Percentiles rank a stretch among this genome's conserved stretches.
Evolutionary conservation across 306 rosid genomes (phyloP).

Genomic region (Biancaea sappan): DNA sequence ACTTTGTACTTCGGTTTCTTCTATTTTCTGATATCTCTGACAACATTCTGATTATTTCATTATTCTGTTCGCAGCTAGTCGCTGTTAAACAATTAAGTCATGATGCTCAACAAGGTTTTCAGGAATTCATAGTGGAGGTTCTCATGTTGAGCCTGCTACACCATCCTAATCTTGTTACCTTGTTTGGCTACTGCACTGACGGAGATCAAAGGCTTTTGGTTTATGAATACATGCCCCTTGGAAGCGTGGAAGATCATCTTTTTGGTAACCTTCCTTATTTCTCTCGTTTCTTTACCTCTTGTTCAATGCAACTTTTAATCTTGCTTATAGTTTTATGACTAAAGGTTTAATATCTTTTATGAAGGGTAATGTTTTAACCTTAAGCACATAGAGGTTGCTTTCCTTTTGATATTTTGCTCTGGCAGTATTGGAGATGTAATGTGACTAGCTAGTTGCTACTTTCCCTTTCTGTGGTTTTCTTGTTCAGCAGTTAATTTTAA

Average conservation of each 20-base stretch:
- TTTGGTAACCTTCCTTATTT: conserved; percentile 52
- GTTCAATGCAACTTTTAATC: neutral
- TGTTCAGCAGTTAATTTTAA: neutral
- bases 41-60: neutral
- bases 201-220: conserved; percentile 95
- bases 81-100: conserved; percentile 86
- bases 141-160: conserved; percentile 92
- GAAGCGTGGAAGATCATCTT: conserved; percentile 77
- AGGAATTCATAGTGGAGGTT: conserved; percentile 92
- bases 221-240: conserved; percentile 68
- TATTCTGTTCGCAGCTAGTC: conserved; percentile 59
- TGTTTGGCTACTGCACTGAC: conserved; percentile 94
- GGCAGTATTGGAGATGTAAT: neutral
- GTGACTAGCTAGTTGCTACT: neutral
- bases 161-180: conserved; percentile 84
- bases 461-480: neutral
- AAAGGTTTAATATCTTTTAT: neutral
- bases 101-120: conserved; percentile 87
- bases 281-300: neutral
- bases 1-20: neutral
- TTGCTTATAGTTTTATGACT: neutral
- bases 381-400: neutral
- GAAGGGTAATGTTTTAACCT: neutral
- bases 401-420: neutral
- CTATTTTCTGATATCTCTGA: neutral